These are phyloP conservation scores for Solanum rostratum DNA, from an alignment of 257 asterid species.

Conservation along the genomic window DNA sequence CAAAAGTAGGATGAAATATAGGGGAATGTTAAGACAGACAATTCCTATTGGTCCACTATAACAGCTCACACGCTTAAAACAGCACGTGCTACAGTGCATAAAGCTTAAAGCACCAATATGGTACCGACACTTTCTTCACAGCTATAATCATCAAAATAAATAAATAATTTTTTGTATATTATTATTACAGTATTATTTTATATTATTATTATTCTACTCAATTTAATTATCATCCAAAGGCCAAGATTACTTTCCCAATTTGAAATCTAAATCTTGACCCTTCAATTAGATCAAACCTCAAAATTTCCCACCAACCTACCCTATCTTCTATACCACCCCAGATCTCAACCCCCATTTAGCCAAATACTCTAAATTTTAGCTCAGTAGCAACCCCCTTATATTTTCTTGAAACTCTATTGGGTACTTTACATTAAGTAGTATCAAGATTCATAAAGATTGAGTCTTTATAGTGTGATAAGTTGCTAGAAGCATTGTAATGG, in stretches of 20 bases:
- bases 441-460: background rate
- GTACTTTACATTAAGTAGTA: background rate
- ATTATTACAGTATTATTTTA: background rate
- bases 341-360: background rate
- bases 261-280: constrained; percentile 58
- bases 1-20: background rate
- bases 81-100: background rate
- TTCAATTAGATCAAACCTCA: constrained; percentile 29
- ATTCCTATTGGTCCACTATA: background rate
- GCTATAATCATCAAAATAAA: background rate
- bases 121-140: constrained; percentile 37
- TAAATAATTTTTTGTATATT: background rate
- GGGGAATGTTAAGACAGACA: background rate
- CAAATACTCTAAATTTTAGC: background rate
- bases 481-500: constrained; percentile 33
- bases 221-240: constrained; percentile 17
- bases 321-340: background rate
- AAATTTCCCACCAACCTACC: background rate
- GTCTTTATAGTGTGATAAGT: background rate
- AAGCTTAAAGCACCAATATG: background rate
- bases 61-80: background rate
- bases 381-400: background rate
- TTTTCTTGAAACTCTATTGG: background rate
- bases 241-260: background rate
- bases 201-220: background rate